Conservation (phyloP, 257 asterid genomes). For the Rehmannia glutinosa region DNA sequence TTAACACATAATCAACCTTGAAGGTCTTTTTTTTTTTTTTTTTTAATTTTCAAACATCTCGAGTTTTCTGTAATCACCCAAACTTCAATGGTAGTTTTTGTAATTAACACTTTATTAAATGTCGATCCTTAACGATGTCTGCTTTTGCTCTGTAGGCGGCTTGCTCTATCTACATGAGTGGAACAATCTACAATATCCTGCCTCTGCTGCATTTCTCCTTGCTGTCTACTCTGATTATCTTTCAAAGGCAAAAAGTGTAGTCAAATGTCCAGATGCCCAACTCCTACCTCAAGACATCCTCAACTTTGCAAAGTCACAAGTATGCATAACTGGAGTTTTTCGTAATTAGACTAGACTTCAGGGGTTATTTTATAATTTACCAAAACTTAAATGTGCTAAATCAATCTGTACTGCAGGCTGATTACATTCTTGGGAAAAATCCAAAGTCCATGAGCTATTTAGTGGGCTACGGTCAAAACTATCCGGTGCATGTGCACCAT, state of each 20-base stretch:
- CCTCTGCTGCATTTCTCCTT: conserved; percentile 71
- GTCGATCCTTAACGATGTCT: too few species aligned
- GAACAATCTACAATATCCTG: conserved; percentile 80
- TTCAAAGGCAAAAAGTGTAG: conserved; percentile 33
- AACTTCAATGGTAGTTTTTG: too few species aligned
- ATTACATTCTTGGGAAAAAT: conserved; percentile 82
- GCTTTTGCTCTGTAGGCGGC: too few species aligned
- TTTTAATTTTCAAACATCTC: too few species aligned
- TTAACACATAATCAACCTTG: too few species aligned
- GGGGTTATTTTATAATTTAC: too few species aligned
- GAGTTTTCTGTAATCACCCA: too few species aligned
- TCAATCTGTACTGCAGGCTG: conserved; percentile 42
- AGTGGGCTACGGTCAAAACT: conserved; percentile 70
- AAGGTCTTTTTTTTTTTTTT: too few species aligned
- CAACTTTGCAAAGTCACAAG: conserved; percentile 74
- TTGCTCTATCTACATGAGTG: conserved; percentile 57
- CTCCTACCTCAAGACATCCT: conserved; percentile 63
- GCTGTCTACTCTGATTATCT: conserved; percentile 86
- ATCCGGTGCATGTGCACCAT: conserved; percentile 77
- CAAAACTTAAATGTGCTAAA: not conserved
- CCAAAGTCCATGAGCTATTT: conserved; percentile 74
- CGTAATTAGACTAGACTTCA: too few species aligned
- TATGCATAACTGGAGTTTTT: too few species aligned
- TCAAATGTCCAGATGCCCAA: conserved; percentile 60
- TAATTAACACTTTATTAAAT: not conserved